phyloP scores from a whole-genome alignment of 129 eudicot species.

The Chrysanthemum seticuspe region DNA sequence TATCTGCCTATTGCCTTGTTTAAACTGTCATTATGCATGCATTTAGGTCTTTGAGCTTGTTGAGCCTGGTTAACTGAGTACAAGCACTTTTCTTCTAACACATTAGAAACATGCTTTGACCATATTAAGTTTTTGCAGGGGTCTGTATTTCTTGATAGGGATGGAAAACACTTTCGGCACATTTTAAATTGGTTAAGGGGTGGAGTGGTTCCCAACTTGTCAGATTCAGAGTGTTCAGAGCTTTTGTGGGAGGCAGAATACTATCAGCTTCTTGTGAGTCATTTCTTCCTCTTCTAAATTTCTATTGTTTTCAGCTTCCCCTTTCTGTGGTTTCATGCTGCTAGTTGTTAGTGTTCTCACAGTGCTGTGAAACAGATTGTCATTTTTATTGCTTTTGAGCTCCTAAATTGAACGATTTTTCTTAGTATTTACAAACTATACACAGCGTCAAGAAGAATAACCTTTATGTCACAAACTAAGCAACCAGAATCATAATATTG shows the following conservation, averaged over 20 bases:
- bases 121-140: slow-evolving; percentile 53
- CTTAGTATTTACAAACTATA: too few relatives aligned
- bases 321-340: neutral
- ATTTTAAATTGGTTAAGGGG: slow-evolving; percentile 91
- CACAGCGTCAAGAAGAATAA: too few relatives aligned
- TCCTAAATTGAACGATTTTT: too few relatives aligned
- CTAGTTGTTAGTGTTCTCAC: too few relatives aligned
- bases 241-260: slow-evolving; percentile 86
- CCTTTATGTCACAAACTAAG: too few relatives aligned
- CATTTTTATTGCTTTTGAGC: too few relatives aligned
- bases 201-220: slow-evolving; percentile 65
- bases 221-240: slow-evolving; percentile 68
- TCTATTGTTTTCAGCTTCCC: neutral
- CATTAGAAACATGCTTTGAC: slow-evolving; percentile 22
- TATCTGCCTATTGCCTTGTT: neutral
- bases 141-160: slow-evolving; percentile 86
- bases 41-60: slow-evolving; percentile 5
- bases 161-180: slow-evolving; percentile 86
- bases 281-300: slow-evolving; percentile 1
- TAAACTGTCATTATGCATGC: neutral
- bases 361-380: too few relatives aligned
- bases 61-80: neutral
- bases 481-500: too few relatives aligned
- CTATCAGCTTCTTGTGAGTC: slow-evolving; percentile 83
- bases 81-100: neutral